Base-by-base conservation (phyloP, 164 flowering plant species). In the Magnolia sinica region DNA sequence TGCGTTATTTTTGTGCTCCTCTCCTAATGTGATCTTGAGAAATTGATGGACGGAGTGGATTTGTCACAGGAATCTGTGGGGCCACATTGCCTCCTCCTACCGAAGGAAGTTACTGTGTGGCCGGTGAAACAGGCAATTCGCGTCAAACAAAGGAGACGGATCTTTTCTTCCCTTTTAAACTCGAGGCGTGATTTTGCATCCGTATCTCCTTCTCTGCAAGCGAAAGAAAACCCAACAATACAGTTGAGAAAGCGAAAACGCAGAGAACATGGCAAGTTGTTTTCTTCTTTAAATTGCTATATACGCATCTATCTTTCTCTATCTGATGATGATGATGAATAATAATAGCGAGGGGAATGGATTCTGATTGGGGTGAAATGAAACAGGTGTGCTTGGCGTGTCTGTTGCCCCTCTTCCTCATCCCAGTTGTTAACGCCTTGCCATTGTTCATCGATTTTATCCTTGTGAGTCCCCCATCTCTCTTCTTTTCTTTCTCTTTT, bases 351-450 rank as follows among this genome's bases (percentile, higher is more conserved):
- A 27, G 45, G 7, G 7, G 45, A 37, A 37, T 8, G 61, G 16
- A 11, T 55, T 11, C 18, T 55, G 16, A 11, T 16, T 55, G 61
- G 69, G 10, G 31, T 2, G 13, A 4, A 0, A 45, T 51, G 0
- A 50, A 70, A 71, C 81, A 89, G 95, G 92, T 91, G 64, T 91
- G 94, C 69, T 23, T 89, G 78, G 84, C 83, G 69, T 91, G 94
- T 80, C 67, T 91, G 78, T 74, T 91, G 59, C 94, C 94, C 55
- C 87, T 91, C 52, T 91, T 91, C 77, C 88, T 91, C 50, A 73
- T 91, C 64, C 92, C 92, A 19, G 74, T 89, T 70, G 74, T 89
- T 81, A 91, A 88, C 75, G 2, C 80, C 11, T 70, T 91, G 80
- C 92, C 94, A 0, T 68, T 87, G 6, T 86, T 91, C 50, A 82